phyloP scores from a whole-genome alignment of 257 asterid genomes.

The Hygrophila difformis region DNA sequence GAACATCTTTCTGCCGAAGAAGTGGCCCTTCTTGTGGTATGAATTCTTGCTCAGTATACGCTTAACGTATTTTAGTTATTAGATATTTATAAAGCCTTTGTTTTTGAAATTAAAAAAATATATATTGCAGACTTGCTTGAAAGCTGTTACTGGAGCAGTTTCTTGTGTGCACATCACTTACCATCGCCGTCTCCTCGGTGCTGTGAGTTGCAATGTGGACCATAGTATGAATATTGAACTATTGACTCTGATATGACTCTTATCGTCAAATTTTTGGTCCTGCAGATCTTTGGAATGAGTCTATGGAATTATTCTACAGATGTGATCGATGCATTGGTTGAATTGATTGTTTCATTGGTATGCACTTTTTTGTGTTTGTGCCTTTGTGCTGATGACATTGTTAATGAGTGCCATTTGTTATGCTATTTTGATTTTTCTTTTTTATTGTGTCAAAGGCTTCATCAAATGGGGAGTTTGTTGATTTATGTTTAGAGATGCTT shows the following conservation, averaged over 20 bases:
- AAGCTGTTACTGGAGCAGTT: conserved; percentile 59
- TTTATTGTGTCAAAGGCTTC: conserved; percentile 47
- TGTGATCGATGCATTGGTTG: conserved; percentile 80
- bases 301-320: conserved; percentile 78
- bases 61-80: too few relatives aligned
- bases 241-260: background rate
- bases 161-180: conserved; percentile 53
- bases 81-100: too few relatives aligned
- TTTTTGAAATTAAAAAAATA: background rate
- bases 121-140: too few relatives aligned
- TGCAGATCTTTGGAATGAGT: conserved; percentile 67
- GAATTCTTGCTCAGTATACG: too few relatives aligned
- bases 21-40: conserved; percentile 85
- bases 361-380: conserved; percentile 2
- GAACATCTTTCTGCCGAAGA: conserved; percentile 42
- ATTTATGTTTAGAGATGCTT: conserved; percentile 78
- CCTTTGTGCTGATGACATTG: conserved; percentile 10
- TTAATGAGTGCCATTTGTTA: background rate
- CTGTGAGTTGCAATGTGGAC: conserved; percentile 44
- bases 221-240: background rate
- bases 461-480: conserved; percentile 57
- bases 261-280: conserved; percentile 9
- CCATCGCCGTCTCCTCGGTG: conserved; percentile 55
- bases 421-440: background rate
- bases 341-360: conserved; percentile 68